Conservation (phyloP, 1,284 basidiomycete species). For the Calocybe gambosa region DNA sequence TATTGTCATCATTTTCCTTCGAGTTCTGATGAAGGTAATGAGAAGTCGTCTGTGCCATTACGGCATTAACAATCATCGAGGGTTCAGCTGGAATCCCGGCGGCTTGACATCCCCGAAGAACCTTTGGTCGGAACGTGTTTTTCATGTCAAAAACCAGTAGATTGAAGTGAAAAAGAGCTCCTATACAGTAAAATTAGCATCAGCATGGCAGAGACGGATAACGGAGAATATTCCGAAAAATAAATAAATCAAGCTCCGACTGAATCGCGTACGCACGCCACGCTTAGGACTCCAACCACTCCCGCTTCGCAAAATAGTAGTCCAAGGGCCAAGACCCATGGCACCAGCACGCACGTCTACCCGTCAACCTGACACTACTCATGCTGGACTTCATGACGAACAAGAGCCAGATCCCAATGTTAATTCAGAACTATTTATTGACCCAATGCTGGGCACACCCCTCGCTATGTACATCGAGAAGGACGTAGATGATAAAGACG, state of each 20-base stretch:
- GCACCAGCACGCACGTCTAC: conserved; percentile 59
- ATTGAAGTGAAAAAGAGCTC: too few relatives aligned
- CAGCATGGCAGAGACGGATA: too few relatives aligned
- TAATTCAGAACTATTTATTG: conserved; percentile 56
- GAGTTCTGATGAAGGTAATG: too few relatives aligned
- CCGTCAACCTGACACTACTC: conserved; percentile 27
- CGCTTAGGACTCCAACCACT: conserved; percentile 37
- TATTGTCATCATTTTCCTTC: too few relatives aligned
- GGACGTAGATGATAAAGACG: conserved; percentile 64
- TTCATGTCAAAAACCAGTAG: too few relatives aligned
- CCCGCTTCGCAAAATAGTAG: conserved; percentile 28
- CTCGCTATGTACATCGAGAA: conserved; percentile 73
- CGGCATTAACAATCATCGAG: too few relatives aligned
- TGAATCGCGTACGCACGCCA: conserved; percentile 17
- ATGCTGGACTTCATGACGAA: conserved; percentile 18
- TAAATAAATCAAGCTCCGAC: conserved; percentile 15
- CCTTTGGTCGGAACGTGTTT: too few relatives aligned
- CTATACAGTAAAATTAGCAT: too few relatives aligned
- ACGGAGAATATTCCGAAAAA: not conserved
- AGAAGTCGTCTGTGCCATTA: too few relatives aligned
- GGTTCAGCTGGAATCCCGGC: too few relatives aligned
- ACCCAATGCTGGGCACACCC: conserved; percentile 72
- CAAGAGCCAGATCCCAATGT: conserved; percentile 23
- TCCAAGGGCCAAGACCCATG: conserved; percentile 59
- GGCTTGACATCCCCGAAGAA: too few relatives aligned